phyloP scores from a whole-genome alignment of 2,329 filamentous ascomycete genomes.

The Colletotrichum chrysophilum region DNA sequence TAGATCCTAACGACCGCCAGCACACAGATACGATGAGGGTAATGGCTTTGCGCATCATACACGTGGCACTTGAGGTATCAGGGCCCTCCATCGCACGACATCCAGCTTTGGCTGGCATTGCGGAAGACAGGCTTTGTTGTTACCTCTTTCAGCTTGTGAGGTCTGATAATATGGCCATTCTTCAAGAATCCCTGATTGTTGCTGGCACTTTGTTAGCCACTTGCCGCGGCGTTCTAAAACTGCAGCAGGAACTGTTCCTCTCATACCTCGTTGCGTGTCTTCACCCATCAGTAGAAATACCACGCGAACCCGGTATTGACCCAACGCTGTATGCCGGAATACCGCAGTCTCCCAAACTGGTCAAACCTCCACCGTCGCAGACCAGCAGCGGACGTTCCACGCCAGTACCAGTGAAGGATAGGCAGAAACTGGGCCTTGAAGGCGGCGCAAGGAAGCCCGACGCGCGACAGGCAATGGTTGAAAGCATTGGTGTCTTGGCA shows the following conservation, averaged over 20 bases:
- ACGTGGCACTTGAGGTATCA: constrained; percentile 94
- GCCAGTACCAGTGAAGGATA: constrained; percentile 88
- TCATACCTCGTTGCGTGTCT: constrained; percentile 94
- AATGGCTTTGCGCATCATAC: constrained; percentile 96
- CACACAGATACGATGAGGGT: constrained; percentile 96
- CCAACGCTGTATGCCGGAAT: constrained; percentile 92
- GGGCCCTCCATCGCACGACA: constrained; percentile 94
- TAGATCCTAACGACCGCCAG: constrained; percentile 91
- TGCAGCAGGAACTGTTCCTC: constrained; percentile 95
- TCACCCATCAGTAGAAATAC: constrained; percentile 93
- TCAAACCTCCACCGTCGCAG: constrained; percentile 78
- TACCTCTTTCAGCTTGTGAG: constrained; percentile 95
- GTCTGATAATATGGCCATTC: constrained; percentile 93
- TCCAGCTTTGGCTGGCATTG: constrained; percentile 83
- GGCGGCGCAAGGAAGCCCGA: constrained; percentile 92
- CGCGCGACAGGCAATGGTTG: constrained; percentile 96
- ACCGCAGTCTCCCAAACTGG: constrained; percentile 86
- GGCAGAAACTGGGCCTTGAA: constrained; percentile 90
- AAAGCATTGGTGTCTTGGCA: constrained; percentile 89
- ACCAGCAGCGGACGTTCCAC: constrained; percentile 82
- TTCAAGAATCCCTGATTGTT: constrained; percentile 92
- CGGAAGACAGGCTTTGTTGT: constrained; percentile 91
- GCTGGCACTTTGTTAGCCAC: constrained; percentile 90
- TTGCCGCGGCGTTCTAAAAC: constrained; percentile 86
- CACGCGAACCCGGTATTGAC: constrained; percentile 87